Base-by-base conservation (phyloP, 164 flowering plant species). In the Vitis amurensis region DNA sequence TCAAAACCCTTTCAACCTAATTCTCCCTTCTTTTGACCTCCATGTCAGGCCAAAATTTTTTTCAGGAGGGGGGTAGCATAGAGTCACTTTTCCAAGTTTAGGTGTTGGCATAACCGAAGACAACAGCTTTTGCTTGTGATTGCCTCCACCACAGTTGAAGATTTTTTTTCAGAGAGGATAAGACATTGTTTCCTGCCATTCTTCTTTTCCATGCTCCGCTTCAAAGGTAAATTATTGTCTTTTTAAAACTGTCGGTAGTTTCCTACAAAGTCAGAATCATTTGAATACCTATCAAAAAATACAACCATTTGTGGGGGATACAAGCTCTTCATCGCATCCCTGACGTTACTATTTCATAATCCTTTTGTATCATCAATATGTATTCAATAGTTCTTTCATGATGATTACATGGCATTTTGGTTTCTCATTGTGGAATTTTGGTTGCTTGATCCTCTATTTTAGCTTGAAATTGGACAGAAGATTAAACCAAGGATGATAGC, bases 41-140 rank as follows among this genome's bases (percentile, higher is more conserved):
- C 71, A 47, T 77, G 63, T 17, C 85, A 85, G 89, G 80, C 68
- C 17, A 85, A 83, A 76, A 81, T 61, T 31, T 56, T 78, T 66
- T 75, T 85, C 61, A 66, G 78, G 53, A 53, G 72, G 60, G 75
- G 72, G 60, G 75, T 74, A 68, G 76, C 68, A 29, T 71, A 44
- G 30, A 27, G 63, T 29, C 68, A 65, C 23, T 68, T 30, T 53
- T 60, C 44, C 23, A 60, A 61, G 65, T 55, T 59, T 11, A 11
- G 50, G 51, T 23, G 2, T 44, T 17, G 29, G 19, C 49, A 17
- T 55, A 23, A 7, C 50, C 5, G 62, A 8, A 5, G 58, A 50
- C 8, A 1, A 14, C 13, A 5, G 3, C 12, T 14, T 9, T 59
- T 59, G 10, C 14, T 17, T 51, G 66, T 14, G 16, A 37, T 61